Conservation (phyloP, 1,284 basidiomycete genomes). For the Pseudozyma tsukubaensis region DNA sequence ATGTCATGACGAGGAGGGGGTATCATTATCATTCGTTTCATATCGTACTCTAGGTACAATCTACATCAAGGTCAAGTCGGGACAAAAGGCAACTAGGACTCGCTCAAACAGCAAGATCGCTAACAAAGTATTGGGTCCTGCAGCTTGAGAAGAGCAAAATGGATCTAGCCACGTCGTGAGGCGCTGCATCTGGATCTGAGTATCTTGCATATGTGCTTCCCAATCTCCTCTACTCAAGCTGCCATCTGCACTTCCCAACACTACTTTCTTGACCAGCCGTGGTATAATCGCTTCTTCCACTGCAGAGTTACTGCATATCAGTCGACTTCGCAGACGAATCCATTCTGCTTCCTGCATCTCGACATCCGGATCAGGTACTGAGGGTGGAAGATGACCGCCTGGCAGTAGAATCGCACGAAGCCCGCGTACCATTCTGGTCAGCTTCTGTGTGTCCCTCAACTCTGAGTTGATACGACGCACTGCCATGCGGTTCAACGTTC, state of each 20-base stretch:
- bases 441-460: slow-evolving; percentile 26
- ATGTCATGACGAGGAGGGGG: no score
- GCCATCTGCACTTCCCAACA: slow-evolving; percentile 21
- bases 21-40: slow-evolving; percentile 3
- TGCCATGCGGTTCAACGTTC: slow-evolving; percentile 21
- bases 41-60: neutral
- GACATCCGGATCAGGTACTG: slow-evolving; percentile 34
- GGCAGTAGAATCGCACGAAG: slow-evolving; percentile 35
- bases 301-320: slow-evolving; percentile 1
- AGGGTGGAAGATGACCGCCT: slow-evolving; percentile 38
- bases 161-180: slow-evolving; percentile 43
- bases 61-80: slow-evolving; percentile 31
- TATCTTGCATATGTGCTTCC: slow-evolving; percentile 7
- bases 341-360: slow-evolving; percentile 41
- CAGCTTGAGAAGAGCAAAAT: slow-evolving; percentile 49
- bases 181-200: slow-evolving; percentile 23
- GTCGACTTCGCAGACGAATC: slow-evolving; percentile 34
- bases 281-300: slow-evolving; percentile 1
- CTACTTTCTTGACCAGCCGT: slow-evolving; percentile 22
- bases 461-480: slow-evolving; percentile 17
- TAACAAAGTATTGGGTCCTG: slow-evolving; percentile 46
- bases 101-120: slow-evolving; percentile 49
- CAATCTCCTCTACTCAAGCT: slow-evolving; percentile 13
- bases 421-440: slow-evolving; percentile 17
- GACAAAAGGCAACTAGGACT: slow-evolving; percentile 35